Base-by-base conservation (phyloP, 441 rosid genomes). In the Adansonia gregorii region DNA sequence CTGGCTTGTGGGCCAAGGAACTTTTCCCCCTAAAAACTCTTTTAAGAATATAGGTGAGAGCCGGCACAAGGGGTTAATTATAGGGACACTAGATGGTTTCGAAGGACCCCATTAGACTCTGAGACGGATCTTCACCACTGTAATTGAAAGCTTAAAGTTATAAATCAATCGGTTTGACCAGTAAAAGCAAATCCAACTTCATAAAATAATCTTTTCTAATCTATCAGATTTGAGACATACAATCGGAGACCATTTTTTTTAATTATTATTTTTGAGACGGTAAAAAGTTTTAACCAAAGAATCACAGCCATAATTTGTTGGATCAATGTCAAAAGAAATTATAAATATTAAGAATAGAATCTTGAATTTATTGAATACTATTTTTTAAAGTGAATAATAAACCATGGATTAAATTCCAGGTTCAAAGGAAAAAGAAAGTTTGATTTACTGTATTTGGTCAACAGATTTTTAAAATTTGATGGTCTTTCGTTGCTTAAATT, bases 1-100 rank as follows among this genome's bases (percentile, higher is more conserved):
- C 93, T 81, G 70, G 1, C 93, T 89, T 89, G 70, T 74, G 17
- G 51, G 65, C 76, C 31, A 88, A 87, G 89, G 20, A 71, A 43
- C 0, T 24, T 49, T 11, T 3, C 10, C 45, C n/a, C 20, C 41
- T 24, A 14, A 73, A 14, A 73, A 59, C 2, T 3, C 68, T 14
- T 65, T 14, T 65, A 15, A 58, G 35, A 6, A 70, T 14, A 51
- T 22, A 51, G 69, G 69, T 65, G 43, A 41, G 69, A 64, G 68
- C 41, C n/a, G 68, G 66, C 17, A 9, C 9, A 48, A 20, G 19
- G 45, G 59, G 58, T 69, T 48, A 19, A 14, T 4, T 54, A 15
- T 54, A 54, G 7, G 15, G 19, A 54, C 5, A 17, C 20, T 17
- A 0, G 31, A 22, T 8, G 39, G 35, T 69, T 69, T 19, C 8